A percentile compares a stretch with the other conserved stretches of the same genome.
phyloP scores from a whole-genome alignment of 169 alveolate species.

The Cytauxzoon felis region DNA sequence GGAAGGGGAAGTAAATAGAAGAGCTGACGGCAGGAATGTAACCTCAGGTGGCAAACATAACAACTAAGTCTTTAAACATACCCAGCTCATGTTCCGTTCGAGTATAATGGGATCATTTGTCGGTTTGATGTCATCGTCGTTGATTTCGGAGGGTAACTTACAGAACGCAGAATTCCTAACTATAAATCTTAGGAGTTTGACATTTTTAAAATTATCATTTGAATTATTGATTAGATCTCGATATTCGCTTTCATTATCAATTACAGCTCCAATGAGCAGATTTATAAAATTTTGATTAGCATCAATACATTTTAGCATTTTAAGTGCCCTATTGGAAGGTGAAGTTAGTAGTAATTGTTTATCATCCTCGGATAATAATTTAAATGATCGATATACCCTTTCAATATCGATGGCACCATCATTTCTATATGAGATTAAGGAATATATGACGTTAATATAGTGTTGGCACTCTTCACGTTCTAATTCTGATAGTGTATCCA shows the following conservation, averaged over 20 bases:
- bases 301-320: slow-evolving; percentile 36
- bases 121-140: slow-evolving; percentile 48
- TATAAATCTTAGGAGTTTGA: slow-evolving; percentile 13
- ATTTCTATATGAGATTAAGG: slow-evolving; percentile 45
- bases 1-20: too few relatives aligned
- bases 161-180: slow-evolving; percentile 46
- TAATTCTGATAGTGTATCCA: slow-evolving; percentile 13
- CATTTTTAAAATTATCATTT: slow-evolving; percentile 8
- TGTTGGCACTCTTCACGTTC: slow-evolving; percentile 56
- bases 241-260: too few relatives aligned
- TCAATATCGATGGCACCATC: slow-evolving; percentile 56
- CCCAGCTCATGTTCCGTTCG: slow-evolving; percentile 56
- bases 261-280: slow-evolving; percentile 25
- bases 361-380: slow-evolving; percentile 55
- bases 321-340: slow-evolving; percentile 40
- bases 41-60: too few relatives aligned
- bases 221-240: background rate
- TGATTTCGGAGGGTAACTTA: slow-evolving; percentile 25
- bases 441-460: slow-evolving; percentile 50
- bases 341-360: slow-evolving; percentile 39
- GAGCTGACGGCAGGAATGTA: too few relatives aligned
- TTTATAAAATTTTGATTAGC: slow-evolving; percentile 34
- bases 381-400: slow-evolving; percentile 43
- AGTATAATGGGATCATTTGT: slow-evolving; percentile 42
- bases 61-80: too few relatives aligned